Base-by-base conservation (phyloP, 345 rosid species). In the Limnanthes douglasii region DNA sequence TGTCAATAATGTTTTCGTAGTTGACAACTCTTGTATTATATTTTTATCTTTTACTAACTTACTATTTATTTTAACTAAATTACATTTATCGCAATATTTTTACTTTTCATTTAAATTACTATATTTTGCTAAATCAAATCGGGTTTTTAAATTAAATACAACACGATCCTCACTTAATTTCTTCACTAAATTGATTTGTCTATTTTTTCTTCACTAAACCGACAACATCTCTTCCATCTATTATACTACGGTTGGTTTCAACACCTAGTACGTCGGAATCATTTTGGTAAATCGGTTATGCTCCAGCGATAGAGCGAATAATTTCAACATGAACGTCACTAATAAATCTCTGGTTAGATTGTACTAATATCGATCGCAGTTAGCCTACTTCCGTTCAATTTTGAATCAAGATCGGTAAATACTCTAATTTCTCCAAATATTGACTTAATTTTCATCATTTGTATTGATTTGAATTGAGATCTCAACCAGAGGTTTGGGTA, bases 401-500 rank as follows among this genome's bases (percentile, higher is more conserved):
- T 11, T 5, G 21, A 9, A 0, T 43, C 3, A 4, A 4, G 6
- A 78, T 84, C 40, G 73, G 92, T 11, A 78, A 41, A 13, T 5
- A 48, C 16, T 13, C 37, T 11, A 69, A 23, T 18, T 18, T 5
- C 16, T 44, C 48, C 33, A 78, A 18, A 27, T 24, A 51, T 34
- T 47, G 41, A n/a, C 77, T 74, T 24, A 69, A 37, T 10, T 46
- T 25, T 25, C 84, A 72, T 44, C 22, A 9, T 73, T 21, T 18
- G 18, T 15, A 61, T 78, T 78, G 75, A 65, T 66, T 53, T 80
- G 53, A 58, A 68, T 54, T 11, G 65, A 44, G 53, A 78, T 43
- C 64, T 73, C 64, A 29, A 78, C 51, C 10, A 74, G 34, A 5
- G 66, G 58, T 8, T 57, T 36, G 4, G 80, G 80, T 2, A n/a